A percentile compares a stretch with the other conserved stretches of the same genome.
These are phyloP conservation scores for Isoetes engelmannii DNA, from an alignment of 83 land plant genomes.

Conservation along the genomic window DNA sequence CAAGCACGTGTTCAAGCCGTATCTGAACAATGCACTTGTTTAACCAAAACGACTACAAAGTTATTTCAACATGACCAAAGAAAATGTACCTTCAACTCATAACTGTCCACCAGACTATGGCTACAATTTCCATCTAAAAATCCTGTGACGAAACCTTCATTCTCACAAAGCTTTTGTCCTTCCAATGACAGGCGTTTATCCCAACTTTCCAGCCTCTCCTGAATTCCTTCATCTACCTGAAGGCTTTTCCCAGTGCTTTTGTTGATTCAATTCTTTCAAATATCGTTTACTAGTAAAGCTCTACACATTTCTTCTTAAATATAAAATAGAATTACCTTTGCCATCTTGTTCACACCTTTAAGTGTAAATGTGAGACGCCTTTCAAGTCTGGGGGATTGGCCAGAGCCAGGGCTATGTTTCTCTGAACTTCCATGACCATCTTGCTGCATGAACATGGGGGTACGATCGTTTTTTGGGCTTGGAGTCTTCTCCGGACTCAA, in stretches of 20 bases:
- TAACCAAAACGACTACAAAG: too few species aligned
- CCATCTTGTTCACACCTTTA: slow-evolving; percentile 64
- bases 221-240: slow-evolving; percentile 63
- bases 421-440: too few species aligned
- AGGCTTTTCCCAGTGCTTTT: not conserved
- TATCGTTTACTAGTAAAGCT: slow-evolving; percentile 1
- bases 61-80: not conserved
- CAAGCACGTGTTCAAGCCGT: slow-evolving; percentile 91
- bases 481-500: not conserved
- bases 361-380: slow-evolving; percentile 69
- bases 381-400: slow-evolving; percentile 5
- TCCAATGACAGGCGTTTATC: slow-evolving; percentile 64
- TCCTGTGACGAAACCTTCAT: slow-evolving; percentile 74
- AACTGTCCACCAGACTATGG: slow-evolving; percentile 64
- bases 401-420: too few species aligned
- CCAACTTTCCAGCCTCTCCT: slow-evolving; percentile 73
- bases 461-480: not conserved
- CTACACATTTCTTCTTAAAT: slow-evolving; percentile 2
- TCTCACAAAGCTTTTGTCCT: slow-evolving; percentile 63
- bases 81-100: slow-evolving; percentile 78
- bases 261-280: not conserved
- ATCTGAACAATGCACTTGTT: slow-evolving; percentile 37
- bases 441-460: too few species aligned
- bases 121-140: slow-evolving; percentile 76
- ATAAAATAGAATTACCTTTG: slow-evolving; percentile 45